Evolutionary conservation across 2,329 filamentous ascomycete genomes (phyloP).

Genomic region (Xylaria sp.): DNA sequence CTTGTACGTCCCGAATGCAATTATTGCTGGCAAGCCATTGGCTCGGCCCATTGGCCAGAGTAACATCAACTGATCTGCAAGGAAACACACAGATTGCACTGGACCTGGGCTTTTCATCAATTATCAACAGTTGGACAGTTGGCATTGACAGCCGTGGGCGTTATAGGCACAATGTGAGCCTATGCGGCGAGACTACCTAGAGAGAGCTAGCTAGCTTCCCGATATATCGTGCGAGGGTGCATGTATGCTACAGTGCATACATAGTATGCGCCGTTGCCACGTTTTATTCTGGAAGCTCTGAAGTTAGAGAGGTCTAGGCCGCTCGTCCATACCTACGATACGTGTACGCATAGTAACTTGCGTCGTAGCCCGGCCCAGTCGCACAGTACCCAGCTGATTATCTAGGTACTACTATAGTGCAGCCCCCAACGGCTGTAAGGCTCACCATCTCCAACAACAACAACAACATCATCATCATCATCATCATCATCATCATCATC

Average conservation of each 20-base stretch:
- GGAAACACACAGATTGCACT: conserved; percentile 3
- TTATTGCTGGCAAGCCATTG: conserved; percentile 18
- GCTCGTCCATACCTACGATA: conserved; percentile 6
- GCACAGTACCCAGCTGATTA: conserved; percentile 11
- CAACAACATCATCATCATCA: too few species aligned
- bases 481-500: too few species aligned
- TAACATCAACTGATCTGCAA: conserved; percentile 11
- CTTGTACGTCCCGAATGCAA: conserved; percentile 15
- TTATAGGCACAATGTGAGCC: conserved; percentile 4
- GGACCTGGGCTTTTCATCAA: not conserved
- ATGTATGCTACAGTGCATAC: conserved; percentile 10
- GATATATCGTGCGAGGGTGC: conserved; percentile 6
- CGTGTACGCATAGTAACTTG: too few species aligned
- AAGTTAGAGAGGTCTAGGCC: conserved; percentile 10
- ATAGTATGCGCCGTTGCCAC: conserved; percentile 17
- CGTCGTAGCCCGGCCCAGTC: conserved; percentile 6
- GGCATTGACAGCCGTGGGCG: not conserved
- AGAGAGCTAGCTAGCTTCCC: conserved; percentile 6
- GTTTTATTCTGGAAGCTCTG: conserved; percentile 19
- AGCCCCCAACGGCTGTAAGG: not conserved
- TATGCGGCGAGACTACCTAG: conserved; percentile 11
- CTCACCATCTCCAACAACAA: too few species aligned
- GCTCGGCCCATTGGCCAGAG: conserved; percentile 7
- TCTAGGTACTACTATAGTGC: conserved; percentile 3
- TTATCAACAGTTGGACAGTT: too few species aligned